Base-by-base conservation (phyloP, 371 early-diverging fungal genomes). In the Dichotomocladium elegans region DNA sequence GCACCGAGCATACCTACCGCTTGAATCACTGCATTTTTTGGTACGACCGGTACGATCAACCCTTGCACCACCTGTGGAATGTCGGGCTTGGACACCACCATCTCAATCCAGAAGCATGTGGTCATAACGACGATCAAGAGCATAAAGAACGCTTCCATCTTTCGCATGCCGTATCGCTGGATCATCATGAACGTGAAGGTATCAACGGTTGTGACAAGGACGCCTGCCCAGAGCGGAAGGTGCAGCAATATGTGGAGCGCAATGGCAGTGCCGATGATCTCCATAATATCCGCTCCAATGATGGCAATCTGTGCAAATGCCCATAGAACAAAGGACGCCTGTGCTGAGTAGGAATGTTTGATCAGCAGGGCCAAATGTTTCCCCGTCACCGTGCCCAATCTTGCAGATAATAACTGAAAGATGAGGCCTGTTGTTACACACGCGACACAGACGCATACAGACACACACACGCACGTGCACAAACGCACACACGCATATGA, bases 261-360 rank as follows among this genome's bases (percentile, higher is more conserved):
- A 37, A 88, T 87, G 2, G 90, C 88, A 3, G 86, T 86, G 5
- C 90, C 90, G 15, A 90, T 78, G 24, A 90, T 86, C 60, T 90
- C 90, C 51, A 83, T 83, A 28, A 90, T 81, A 62, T 90, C 90
- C 0, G 83, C 78, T 0, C 85, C 88, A 14, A 90, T 84, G 44
- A 90, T 90, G n/a, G 88, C 90, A 22, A 79, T 52, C 55, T 90
- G 89, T 9, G 79, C 80, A 52, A 88, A 78, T 21, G 79, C 15
- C 79, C 84, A 90, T 8, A 88, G 64, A 26, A 73, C 53, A 1
- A 58, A 52, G 2, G 77, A 62, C 22, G 78, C 55, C 0, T 65
- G 66, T 27, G 62, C 59, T 41, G 72, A 72, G 46, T 85, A 87
- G 27, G 77, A 66, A 42, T 50, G 57, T 29, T 69, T 61, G 14